These are phyloP conservation scores for Rhodotorula babjevae DNA, from an alignment of 768 basidiomycete genomes.

Conservation along the genomic window DNA sequence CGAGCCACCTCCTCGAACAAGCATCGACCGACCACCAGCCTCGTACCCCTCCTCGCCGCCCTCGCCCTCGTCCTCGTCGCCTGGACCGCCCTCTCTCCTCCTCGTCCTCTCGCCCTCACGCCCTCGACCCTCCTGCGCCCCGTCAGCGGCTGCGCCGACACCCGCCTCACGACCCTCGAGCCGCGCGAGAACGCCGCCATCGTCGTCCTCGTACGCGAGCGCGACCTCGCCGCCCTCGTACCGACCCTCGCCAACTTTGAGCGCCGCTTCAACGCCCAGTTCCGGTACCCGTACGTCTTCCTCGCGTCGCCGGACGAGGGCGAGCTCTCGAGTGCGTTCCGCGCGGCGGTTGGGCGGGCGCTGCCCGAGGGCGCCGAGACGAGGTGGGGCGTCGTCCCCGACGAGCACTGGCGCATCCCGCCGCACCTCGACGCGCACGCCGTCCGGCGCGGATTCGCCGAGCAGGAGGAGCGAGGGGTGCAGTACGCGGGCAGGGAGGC, in stretches of 20 bases:
- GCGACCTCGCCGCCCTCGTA: conserved; percentile 31
- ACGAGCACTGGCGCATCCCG: conserved; percentile 29
- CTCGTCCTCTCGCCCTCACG: too few relatives aligned
- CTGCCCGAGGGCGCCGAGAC: conserved; percentile 5
- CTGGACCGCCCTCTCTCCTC: not conserved
- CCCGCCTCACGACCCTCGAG: conserved; percentile 4
- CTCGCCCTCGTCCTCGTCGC: conserved; percentile 2
- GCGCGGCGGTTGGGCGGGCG: not conserved
- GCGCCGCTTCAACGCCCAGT: conserved; percentile 30
- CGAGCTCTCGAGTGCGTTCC: not conserved
- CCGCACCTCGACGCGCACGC: conserved; percentile 5
- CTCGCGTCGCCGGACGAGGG: conserved; percentile 23
- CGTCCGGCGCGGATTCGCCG: conserved; percentile 13
- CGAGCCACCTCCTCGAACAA: not conserved
- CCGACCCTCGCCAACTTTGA: conserved; percentile 40
- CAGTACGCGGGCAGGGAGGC: conserved; percentile 36
- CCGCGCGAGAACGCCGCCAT: conserved; percentile 33
- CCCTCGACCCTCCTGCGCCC: not conserved
- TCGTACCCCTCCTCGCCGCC: not conserved
- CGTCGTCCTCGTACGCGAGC: conserved; percentile 35
- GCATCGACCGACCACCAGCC: too few relatives aligned
- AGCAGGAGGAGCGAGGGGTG: conserved; percentile 20
- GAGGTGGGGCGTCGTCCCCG: conserved; percentile 17
- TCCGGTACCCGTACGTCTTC: conserved; percentile 36
- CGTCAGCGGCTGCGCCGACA: conserved; percentile 28